These are phyloP conservation scores for Hymenoscyphus repandus DNA, from an alignment of 2,329 filamentous ascomycete genomes.

Conservation along the genomic window DNA sequence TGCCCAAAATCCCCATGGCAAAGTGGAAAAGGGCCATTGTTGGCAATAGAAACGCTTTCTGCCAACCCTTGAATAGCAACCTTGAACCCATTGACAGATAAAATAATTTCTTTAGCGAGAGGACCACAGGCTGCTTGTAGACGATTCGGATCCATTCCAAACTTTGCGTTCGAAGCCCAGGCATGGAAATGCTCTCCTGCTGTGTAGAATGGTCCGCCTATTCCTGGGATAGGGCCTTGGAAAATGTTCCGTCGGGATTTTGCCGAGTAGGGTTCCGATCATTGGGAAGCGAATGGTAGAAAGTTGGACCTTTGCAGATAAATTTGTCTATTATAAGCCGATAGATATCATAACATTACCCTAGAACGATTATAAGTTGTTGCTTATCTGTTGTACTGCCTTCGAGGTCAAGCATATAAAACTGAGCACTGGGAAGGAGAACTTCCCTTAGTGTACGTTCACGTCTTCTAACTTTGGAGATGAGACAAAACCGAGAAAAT, in stretches of 20 bases:
- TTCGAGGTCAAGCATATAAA: too few relatives aligned
- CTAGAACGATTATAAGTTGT: too few relatives aligned
- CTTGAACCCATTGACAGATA: slow-evolving; percentile 14
- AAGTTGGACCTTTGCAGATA: not conserved
- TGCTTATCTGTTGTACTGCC: too few relatives aligned
- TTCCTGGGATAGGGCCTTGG: slow-evolving; percentile 18
- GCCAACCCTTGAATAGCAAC: slow-evolving; percentile 9
- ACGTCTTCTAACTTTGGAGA: too few relatives aligned
- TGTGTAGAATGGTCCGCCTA: slow-evolving; percentile 25
- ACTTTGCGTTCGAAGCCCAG: slow-evolving; percentile 19
- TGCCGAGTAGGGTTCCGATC: slow-evolving; percentile 1
- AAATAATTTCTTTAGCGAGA: slow-evolving; percentile 15
- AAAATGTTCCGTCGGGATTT: not conserved
- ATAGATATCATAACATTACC: too few relatives aligned
- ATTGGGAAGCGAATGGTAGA: not conserved
- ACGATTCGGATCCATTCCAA: slow-evolving; percentile 14
- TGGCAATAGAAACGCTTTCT: slow-evolving; percentile 3
- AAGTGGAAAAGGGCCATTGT: slow-evolving; percentile 31
- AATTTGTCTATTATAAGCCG: too few relatives aligned
- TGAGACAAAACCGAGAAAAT: too few relatives aligned
- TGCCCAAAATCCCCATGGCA: slow-evolving; percentile 31
- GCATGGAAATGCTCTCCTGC: slow-evolving; percentile 21
- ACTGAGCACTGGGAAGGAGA: too few relatives aligned
- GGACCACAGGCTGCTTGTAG: slow-evolving; percentile 5
- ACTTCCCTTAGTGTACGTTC: too few relatives aligned